Evolutionary conservation across 805 yeast genomes (phyloP), one percentile per base, ranked within the genome.

Genomic region (Wickerhamiella alocasiicola): DNA sequence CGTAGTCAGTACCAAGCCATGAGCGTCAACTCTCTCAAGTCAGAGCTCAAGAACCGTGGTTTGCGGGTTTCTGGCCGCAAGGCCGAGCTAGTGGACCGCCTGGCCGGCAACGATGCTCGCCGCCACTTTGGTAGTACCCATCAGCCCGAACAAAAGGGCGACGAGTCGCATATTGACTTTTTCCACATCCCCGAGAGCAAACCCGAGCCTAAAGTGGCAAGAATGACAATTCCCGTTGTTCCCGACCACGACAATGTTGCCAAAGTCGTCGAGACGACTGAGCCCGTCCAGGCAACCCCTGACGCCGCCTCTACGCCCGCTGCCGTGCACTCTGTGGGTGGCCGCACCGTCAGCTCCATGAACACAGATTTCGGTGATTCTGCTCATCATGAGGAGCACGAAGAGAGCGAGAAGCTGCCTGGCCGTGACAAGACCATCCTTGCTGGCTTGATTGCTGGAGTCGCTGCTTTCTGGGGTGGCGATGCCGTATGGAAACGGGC

Each of bases 11-110:
- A 53, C 45, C 36, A 55, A 18, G 46, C 55, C 7, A 68, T 75
- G 71, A 72, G 72, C 31, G 59, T 76, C 29, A 68, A 70, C 41
- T 64, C 72, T 2, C 63, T 78, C 48, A 75, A 72, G 52, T 55
- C 55, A 39, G 82, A 77, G 53, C 75, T 82, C 54, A 70, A 71
- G 43, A 62, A 60, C 43, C 66, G 78, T 45, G 81, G 81, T 0
- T 55, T 78, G 44, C 73, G 70, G 49, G 68, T 76, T 0, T 60
- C 72, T n/a, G 85, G 85, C 11, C 65, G 66, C 37, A 78, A 78
- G 51, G 56, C 67, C 7, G 82, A 78, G 23, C 58, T 78, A 18
- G 64, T 76, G 19, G 65, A 55, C 42, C 55, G 65, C 9, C 40
- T 60, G 13, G 45, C 48, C 12, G 46, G 50, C 24, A 42, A 34